Percentiles rank a stretch among this genome's conserved stretches.
Evolutionary conservation across 108 stramenopile genomes (phyloP).

Genomic region (Cyclotella choctawhatcheeana): DNA sequence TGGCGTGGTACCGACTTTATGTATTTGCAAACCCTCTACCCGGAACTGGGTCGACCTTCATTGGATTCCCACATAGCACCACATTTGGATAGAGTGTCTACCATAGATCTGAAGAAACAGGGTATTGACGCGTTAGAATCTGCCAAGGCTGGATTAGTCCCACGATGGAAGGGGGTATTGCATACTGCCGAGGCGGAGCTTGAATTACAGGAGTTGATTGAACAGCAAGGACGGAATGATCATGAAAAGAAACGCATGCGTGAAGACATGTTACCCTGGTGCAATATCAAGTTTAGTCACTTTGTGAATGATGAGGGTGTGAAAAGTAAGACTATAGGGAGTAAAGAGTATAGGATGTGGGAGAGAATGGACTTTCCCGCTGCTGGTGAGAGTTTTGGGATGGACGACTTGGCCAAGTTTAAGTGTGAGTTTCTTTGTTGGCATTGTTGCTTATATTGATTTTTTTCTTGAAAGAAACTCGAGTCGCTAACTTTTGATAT

Average conservation of each 20-base stretch:
- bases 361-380: slow-evolving; percentile 20
- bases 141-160: slow-evolving; percentile 16
- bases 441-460: too few species aligned
- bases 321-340: slow-evolving; percentile 3
- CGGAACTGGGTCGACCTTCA: slow-evolving; percentile 1
- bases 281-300: slow-evolving; percentile 29
- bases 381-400: slow-evolving; percentile 12
- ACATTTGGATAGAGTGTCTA: background rate
- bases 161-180: slow-evolving; percentile 38
- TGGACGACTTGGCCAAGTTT: slow-evolving; percentile 19
- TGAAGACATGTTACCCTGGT: slow-evolving; percentile 10
- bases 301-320: background rate
- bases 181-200: slow-evolving; percentile 25
- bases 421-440: slow-evolving; percentile 5
- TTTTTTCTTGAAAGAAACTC: too few species aligned
- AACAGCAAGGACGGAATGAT: slow-evolving; percentile 3
- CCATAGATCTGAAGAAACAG: background rate
- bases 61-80: slow-evolving; percentile 6
- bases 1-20: slow-evolving; percentile 17
- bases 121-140: background rate
- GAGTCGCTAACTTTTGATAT: too few species aligned
- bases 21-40: slow-evolving; percentile 13
- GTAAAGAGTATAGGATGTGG: slow-evolving; percentile 19
- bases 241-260: slow-evolving; percentile 2
- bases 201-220: background rate